Evolutionary conservation across 805 yeast species (phyloP), one percentile per base, ranked within the genome.

Genomic region (Jamesozyma rosinii): DNA sequence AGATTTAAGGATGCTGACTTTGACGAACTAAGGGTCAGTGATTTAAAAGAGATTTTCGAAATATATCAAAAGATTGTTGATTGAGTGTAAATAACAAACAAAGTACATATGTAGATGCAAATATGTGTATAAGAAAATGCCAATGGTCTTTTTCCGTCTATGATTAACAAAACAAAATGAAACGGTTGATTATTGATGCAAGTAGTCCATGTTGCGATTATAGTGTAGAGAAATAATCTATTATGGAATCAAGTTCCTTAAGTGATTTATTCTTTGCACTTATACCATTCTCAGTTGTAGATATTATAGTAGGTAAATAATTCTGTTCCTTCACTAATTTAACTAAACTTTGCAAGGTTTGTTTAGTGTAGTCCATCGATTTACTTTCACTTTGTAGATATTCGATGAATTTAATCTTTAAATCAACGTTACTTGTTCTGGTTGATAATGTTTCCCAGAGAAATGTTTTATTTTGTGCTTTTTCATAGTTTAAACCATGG

Each of bases 371-470:
- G 4, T 48, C 57, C 35, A 59, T 42, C 2, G 65, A 62, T n/a
- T 52, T 51, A 38, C 58, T 58, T 5, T 44, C 39, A n/a, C 58
- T 54, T 35, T 65, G 60, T 64, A 82, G 61, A 43, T 71, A 68
- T 10, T 61, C 58, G 14, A 82, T 60, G 0, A 82, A 81, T 37
- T 70, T 66, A 38, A 56, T 57, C 57, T 81, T 82, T 40, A 75
- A 52, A 6, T 67, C 66, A 3, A 50, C 55, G 53, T 79, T 81
- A 1, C 59, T 53, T 0, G 88, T 77, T 37, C 70, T 71, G 50
- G 71, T 68, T 44, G 67, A 68, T 43, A 82, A 59, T n/a, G 79
- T 77, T 38, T 70, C 69, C 42, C 71, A 48, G 10, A 79, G 44
- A 41, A 71, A 43, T 65, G 61, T 40, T 11, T 18, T 30, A 6